These are phyloP conservation scores for Trametes coccinea DNA, from an alignment of 768 basidiomycete genomes.

Conservation along the genomic window DNA sequence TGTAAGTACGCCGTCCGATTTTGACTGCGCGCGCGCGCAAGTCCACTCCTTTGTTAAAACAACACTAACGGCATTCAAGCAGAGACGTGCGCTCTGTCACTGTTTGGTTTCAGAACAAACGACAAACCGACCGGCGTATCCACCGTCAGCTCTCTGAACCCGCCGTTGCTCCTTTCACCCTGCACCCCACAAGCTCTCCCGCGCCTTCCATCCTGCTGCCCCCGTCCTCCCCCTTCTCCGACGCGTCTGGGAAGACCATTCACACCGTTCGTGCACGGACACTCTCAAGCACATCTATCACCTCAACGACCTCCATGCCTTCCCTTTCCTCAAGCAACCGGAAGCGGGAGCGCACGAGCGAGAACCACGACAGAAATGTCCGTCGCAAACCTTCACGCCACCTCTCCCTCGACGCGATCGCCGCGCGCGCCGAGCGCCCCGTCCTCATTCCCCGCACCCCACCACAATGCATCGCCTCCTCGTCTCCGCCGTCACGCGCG, in stretches of 20 bases:
- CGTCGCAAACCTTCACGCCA: constrained; percentile 21
- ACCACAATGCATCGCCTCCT: constrained; percentile 24
- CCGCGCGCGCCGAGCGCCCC: constrained; percentile 34
- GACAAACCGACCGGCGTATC: constrained; percentile 35
- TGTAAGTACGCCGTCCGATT: constrained; percentile 45
- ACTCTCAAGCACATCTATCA: constrained; percentile 4
- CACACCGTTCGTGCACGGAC: constrained; percentile 18
- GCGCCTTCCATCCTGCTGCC: constrained; percentile 3
- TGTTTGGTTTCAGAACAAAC: constrained; percentile 41
- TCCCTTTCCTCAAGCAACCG: not conserved
- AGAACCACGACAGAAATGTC: constrained; percentile 17
- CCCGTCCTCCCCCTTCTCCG: constrained; percentile 21
- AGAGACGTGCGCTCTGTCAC: constrained; percentile 34
- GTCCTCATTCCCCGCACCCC: constrained; percentile 27
- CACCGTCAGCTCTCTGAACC: constrained; percentile 21
- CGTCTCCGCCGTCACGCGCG: constrained; percentile 18
- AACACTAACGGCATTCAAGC: not conserved
- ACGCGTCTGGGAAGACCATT: constrained; percentile 21
- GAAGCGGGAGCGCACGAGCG: constrained; percentile 6
- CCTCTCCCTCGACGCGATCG: constrained; percentile 36
- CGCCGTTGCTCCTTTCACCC: not conserved
- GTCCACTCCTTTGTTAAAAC: not conserved
- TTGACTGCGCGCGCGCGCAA: not conserved
- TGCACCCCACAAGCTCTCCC: constrained; percentile 3
- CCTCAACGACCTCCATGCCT: not conserved